These are phyloP conservation scores for Phytophthora ramorum DNA, from an alignment of 352 stramenopile species.

Conservation along the genomic window DNA sequence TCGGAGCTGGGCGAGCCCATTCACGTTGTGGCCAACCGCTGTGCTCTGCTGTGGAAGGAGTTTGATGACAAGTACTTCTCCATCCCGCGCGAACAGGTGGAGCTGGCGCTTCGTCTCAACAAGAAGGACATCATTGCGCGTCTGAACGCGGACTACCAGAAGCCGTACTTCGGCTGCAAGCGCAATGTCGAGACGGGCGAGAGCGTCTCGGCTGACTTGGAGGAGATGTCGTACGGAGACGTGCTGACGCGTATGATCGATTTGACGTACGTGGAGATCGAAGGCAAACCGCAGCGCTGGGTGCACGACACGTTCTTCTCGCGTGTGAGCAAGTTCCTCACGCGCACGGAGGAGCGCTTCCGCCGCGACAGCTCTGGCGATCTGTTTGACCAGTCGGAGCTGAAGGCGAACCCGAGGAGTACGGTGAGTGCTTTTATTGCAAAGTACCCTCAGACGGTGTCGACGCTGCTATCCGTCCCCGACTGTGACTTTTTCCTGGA, in stretches of 20 bases:
- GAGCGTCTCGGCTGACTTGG: conserved; percentile 55
- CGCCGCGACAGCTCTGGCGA: conserved; percentile 35
- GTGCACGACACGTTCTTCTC: conserved; percentile 72
- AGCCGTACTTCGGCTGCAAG: conserved; percentile 88
- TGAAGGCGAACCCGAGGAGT: conserved; percentile 52
- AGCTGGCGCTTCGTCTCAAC: conserved; percentile 67
- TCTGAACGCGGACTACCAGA: conserved; percentile 90
- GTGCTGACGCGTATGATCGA: conserved; percentile 81
- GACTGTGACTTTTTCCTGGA: conserved; percentile 89
- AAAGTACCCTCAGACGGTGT: conserved; percentile 58
- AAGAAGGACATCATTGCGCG: conserved; percentile 81
- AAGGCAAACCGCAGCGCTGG: conserved; percentile 69
- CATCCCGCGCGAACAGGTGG: conserved; percentile 74
- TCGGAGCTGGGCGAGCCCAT: conserved; percentile 89
- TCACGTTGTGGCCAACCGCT: conserved; percentile 86
- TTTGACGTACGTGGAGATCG: conserved; percentile 75
- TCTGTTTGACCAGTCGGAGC: conserved; percentile 51
- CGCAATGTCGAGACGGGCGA: conserved; percentile 45
- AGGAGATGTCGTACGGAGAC: conserved; percentile 89
- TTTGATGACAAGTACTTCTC: conserved; percentile 91
- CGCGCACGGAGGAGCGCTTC: conserved; percentile 74
- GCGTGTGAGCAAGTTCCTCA: conserved; percentile 82
- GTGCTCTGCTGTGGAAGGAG: conserved; percentile 79
- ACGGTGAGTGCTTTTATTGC: conserved; percentile 53
- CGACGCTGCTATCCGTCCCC: conserved; percentile 69